These are phyloP conservation scores for Mrakia hoshinonis DNA, from an alignment of 768 basidiomycete genomes.

Conservation along the genomic window DNA sequence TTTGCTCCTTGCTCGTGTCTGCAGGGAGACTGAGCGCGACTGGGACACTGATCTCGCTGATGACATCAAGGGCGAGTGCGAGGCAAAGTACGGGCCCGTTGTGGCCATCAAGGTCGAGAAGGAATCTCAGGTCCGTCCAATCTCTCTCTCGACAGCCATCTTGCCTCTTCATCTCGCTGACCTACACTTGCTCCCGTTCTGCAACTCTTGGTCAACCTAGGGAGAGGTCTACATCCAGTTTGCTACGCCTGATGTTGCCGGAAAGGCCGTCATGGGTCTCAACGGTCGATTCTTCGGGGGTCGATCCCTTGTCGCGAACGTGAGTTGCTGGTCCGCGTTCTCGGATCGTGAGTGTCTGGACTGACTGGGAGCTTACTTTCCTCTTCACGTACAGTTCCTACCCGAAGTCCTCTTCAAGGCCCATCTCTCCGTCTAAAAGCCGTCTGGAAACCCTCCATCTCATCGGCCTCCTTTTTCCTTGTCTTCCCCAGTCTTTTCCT, in stretches of 20 bases:
- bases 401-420: conserved; percentile 22
- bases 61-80: conserved; percentile 90
- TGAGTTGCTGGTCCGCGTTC: not conserved
- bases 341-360: not conserved
- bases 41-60: conserved; percentile 96
- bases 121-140: conserved; percentile 68
- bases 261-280: conserved; percentile 75
- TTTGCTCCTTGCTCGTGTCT: conserved; percentile 1
- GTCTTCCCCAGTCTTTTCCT: not conserved
- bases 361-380: not conserved
- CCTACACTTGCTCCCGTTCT: not conserved
- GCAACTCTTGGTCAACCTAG: too few species aligned
- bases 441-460: not conserved
- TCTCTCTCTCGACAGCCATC: not conserved
- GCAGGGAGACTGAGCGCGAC: conserved; percentile 84
- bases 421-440: conserved; percentile 9
- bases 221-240: conserved; percentile 98
- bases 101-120: conserved; percentile 84
- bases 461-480: not conserved
- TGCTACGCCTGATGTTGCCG: conserved; percentile 64
- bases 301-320: conserved; percentile 64
- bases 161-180: not conserved
- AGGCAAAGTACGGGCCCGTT: conserved; percentile 79
- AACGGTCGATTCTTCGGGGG: conserved; percentile 98
- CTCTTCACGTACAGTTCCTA: conserved; percentile 9